These are phyloP conservation scores for Cardamine resedifolia DNA, from an alignment of 345 rosid genomes.

Conservation along the genomic window DNA sequence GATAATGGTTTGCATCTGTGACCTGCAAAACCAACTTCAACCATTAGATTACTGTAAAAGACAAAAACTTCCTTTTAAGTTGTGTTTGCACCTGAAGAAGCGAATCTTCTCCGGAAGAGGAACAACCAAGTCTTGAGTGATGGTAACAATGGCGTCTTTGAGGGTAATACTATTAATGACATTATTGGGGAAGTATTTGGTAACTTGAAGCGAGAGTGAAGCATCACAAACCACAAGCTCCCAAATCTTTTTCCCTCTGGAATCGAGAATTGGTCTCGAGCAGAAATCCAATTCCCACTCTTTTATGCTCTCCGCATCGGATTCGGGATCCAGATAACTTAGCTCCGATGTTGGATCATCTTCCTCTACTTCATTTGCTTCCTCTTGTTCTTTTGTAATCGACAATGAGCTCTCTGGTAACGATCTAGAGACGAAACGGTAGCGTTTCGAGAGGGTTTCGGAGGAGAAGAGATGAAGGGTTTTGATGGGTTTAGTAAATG, in stretches of 20 bases:
- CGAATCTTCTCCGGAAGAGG: slow-evolving; percentile 78
- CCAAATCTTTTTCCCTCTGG: slow-evolving; percentile 90
- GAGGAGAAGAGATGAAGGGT: slow-evolving; percentile 30
- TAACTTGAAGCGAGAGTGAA: slow-evolving; percentile 83
- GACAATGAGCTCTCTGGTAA: slow-evolving; percentile 56
- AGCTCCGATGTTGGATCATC: slow-evolving; percentile 81
- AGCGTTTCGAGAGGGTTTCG: slow-evolving; percentile 32
- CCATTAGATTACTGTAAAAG: not conserved
- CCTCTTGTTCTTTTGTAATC: slow-evolving; percentile 51
- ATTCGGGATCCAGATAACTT: slow-evolving; percentile 74
- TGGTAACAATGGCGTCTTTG: slow-evolving; percentile 68
- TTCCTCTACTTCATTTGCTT: slow-evolving; percentile 37
- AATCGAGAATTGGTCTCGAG: slow-evolving; percentile 88
- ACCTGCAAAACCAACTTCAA: slow-evolving; percentile 45
- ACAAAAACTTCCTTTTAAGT: not conserved
- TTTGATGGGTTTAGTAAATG: slow-evolving; percentile 42
- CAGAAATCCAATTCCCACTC: slow-evolving; percentile 97
- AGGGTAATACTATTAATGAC: slow-evolving; percentile 88
- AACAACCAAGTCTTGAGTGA: slow-evolving; percentile 65
- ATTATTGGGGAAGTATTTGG: slow-evolving; percentile 87
- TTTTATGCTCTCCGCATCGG: slow-evolving; percentile 65
- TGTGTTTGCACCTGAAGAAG: slow-evolving; percentile 64
- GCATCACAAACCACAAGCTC: slow-evolving; percentile 90
- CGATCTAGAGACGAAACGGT: slow-evolving; percentile 41
- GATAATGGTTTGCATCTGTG: slow-evolving; percentile 96